Percentiles rank a stretch among this genome's conserved stretches.
phyloP scores from a whole-genome alignment of 805 yeast genomes.

The Saccharomyces cerevisiae region DNA sequence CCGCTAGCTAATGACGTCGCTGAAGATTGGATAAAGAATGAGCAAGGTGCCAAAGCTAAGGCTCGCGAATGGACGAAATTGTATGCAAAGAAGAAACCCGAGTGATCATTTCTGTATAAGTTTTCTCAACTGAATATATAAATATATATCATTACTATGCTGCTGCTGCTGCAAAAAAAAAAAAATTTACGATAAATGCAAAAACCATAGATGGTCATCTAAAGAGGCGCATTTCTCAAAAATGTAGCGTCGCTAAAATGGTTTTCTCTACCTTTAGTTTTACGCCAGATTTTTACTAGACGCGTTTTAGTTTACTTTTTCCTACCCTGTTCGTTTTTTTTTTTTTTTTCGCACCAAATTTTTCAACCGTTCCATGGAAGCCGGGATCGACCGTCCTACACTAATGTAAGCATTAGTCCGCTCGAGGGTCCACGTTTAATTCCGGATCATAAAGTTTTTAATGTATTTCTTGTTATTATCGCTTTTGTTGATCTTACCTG shows the following conservation, averaged over 20 bases:
- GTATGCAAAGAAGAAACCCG: conserved; percentile 24
- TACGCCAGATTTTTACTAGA: neutral
- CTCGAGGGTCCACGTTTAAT: neutral
- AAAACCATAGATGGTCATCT: neutral
- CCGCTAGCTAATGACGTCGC: conserved; percentile 98
- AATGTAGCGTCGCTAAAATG: neutral
- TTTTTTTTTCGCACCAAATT: neutral
- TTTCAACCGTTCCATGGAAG: neutral
- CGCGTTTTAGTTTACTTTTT: neutral
- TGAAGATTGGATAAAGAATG: conserved; percentile 88
- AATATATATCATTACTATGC: neutral
- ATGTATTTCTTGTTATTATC: neutral
- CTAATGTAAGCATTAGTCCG: neutral
- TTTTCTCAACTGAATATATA: neutral
- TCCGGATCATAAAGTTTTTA: neutral
- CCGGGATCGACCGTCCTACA: neutral
- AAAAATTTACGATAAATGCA: neutral
- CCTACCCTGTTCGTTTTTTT: neutral
- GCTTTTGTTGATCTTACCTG: neutral
- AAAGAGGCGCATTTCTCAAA: neutral
- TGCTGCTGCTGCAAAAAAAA: neutral
- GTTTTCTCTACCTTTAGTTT: neutral
- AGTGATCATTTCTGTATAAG: neutral
- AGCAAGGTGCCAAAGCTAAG: conserved; percentile 65
- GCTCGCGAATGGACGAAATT: conserved; percentile 47